These are phyloP conservation scores for Crithidia thermophila DNA, from an alignment of 208 protist genomes.

Conservation along the genomic window DNA sequence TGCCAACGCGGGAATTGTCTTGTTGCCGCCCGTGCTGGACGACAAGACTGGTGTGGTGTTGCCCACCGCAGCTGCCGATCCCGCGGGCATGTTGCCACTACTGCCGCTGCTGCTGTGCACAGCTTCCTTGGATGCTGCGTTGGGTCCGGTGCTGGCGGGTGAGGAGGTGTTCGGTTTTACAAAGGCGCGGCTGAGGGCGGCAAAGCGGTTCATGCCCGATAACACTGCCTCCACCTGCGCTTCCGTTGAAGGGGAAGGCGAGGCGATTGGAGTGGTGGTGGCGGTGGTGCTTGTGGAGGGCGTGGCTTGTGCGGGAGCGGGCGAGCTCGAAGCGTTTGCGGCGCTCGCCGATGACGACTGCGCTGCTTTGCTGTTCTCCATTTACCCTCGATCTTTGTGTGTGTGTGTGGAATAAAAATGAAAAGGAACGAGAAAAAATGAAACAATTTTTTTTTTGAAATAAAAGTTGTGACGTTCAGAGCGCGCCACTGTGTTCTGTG, in stretches of 20 bases:
- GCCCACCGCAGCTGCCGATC: no score
- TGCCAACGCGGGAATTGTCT: slow-evolving; percentile 1
- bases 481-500: no score
- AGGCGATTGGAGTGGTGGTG: neutral
- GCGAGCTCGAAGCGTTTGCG: neutral
- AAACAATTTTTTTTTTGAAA: no score
- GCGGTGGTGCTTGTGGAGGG: neutral
- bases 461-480: no score
- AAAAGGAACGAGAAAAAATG: neutral
- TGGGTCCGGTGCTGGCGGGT: neutral
- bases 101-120: neutral
- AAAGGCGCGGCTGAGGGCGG: slow-evolving; percentile 19
- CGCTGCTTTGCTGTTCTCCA: neutral
- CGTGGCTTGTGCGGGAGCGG: neutral
- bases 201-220: slow-evolving; percentile 23
- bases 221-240: slow-evolving; percentile 12
- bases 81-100: neutral
- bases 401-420: neutral
- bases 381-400: neutral
- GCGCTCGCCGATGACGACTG: neutral
- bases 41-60: neutral
- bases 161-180: slow-evolving; percentile 5
- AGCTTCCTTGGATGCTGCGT: neutral
- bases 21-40: neutral
- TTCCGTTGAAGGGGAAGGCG: neutral